A percentile compares a stretch with the other conserved stretches of the same genome.
Conservation (phyloP, 495 filamentous ascomycete species). For the Usnea hakonensis region DNA sequence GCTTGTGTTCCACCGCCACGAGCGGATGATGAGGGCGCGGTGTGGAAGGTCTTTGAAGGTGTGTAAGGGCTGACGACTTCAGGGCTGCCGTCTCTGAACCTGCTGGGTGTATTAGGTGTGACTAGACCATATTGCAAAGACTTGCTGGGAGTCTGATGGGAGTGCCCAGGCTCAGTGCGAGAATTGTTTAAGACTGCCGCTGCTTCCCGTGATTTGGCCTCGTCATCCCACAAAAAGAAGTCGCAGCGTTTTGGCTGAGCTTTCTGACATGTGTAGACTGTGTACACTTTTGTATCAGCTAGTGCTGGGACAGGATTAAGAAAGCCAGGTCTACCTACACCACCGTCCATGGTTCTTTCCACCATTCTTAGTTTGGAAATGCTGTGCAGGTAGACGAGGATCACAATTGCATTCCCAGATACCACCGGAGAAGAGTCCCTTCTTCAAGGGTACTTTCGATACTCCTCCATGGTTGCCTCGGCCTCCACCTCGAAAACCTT, state of each 20-base stretch:
- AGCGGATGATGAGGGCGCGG: constrained; percentile 20
- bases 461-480: constrained; percentile 3
- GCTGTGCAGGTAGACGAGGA: constrained; percentile 51
- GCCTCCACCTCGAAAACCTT: constrained; percentile 5
- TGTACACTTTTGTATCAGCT: constrained; percentile 8
- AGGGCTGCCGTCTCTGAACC: constrained; percentile 2
- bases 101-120: constrained; percentile 20
- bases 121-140: constrained; percentile 15
- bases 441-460: constrained; percentile 31
- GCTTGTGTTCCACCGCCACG: constrained; percentile 8
- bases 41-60: constrained; percentile 29
- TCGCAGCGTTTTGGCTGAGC: constrained; percentile 44
- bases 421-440: constrained; percentile 49
- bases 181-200: constrained; percentile 44
- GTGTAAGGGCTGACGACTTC: constrained; percentile 22
- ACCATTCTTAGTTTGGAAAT: constrained; percentile 58
- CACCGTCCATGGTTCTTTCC: constrained; percentile 55
- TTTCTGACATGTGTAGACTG: constrained; percentile 60
- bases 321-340: constrained; percentile 33
- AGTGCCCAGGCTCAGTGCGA: constrained; percentile 31
- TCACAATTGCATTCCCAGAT: constrained; percentile 61
- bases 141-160: constrained; percentile 19
- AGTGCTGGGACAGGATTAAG: neutral
- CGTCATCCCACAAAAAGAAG: constrained; percentile 66
- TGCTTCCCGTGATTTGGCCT: constrained; percentile 51